A percentile compares a stretch with the other conserved stretches of the same genome.
phyloP scores from a whole-genome alignment of 768 basidiomycete species.

The Agaricus blazei region DNA sequence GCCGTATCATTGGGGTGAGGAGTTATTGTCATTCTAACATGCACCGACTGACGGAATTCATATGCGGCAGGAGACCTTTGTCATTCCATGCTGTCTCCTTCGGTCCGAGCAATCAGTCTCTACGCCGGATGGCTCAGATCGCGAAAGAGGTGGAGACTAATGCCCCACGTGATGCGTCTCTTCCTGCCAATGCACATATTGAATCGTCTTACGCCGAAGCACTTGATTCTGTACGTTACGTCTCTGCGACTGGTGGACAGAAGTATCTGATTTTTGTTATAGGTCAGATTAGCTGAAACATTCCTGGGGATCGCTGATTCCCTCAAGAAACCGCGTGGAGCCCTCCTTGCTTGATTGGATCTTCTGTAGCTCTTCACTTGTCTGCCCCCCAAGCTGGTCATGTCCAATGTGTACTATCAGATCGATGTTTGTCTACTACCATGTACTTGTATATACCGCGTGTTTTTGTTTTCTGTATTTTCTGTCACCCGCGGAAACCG shows the following conservation, averaged over 20 bases:
- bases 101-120: slow-evolving; percentile 25
- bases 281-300: slow-evolving; percentile 53
- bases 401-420: neutral
- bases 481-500: no score
- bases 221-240: slow-evolving; percentile 40
- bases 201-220: slow-evolving; percentile 45
- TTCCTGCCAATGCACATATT: slow-evolving; percentile 16
- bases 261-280: neutral
- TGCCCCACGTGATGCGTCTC: slow-evolving; percentile 22
- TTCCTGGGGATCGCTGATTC: slow-evolving; percentile 57
- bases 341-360: slow-evolving; percentile 27
- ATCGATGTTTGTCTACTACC: no score
- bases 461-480: no score
- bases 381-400: neutral
- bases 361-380: neutral
- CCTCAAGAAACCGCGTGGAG: slow-evolving; percentile 49
- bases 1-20: slow-evolving; percentile 39
- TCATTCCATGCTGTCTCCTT: slow-evolving; percentile 61
- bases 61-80: slow-evolving; percentile 38
- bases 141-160: slow-evolving; percentile 41
- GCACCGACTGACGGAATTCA: neutral
- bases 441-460: no score
- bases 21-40: neutral
- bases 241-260: neutral
- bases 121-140: slow-evolving; percentile 49